Percentiles rank a stretch among this genome's conserved stretches.
Evolutionary conservation across 345 rosid genomes (phyloP).

Genomic region (Melaleuca quinquenervia): DNA sequence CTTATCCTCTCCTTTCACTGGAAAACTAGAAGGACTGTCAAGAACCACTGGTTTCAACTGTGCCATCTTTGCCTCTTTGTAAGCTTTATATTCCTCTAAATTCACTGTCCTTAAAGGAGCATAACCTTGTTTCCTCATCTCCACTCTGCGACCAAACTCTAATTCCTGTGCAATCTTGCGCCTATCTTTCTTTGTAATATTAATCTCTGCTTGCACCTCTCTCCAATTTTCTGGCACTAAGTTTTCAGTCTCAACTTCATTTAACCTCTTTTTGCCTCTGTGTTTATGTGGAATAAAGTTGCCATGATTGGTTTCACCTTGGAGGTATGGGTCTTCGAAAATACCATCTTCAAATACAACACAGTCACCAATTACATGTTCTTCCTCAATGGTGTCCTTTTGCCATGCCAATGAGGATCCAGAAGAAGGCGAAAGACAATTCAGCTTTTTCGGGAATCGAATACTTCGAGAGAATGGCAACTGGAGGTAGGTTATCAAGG

Average conservation of each 20-base stretch:
- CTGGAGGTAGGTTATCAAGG: neutral
- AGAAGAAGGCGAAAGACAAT: constrained; percentile 30
- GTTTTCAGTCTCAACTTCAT: constrained; percentile 38
- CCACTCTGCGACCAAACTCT: constrained; percentile 68
- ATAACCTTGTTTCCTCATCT: constrained; percentile 52
- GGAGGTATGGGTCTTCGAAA: constrained; percentile 67
- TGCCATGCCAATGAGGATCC: constrained; percentile 21
- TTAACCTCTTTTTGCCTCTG: constrained; percentile 7
- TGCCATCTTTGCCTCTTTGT: constrained; percentile 52
- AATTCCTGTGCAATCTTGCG: constrained; percentile 69
- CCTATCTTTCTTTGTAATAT: constrained; percentile 72
- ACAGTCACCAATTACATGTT: constrained; percentile 73
- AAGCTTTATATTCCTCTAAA: constrained; percentile 47
- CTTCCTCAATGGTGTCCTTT: constrained; percentile 16
- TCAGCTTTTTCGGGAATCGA: constrained; percentile 9
- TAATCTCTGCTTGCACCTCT: constrained; percentile 68
- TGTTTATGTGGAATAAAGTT: neutral
- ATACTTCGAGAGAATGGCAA: constrained; percentile 6
- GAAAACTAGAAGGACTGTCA: constrained; percentile 34
- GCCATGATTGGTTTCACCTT: constrained; percentile 1
- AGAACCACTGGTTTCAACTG: constrained; percentile 58
- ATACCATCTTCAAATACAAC: constrained; percentile 83
- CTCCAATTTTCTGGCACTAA: constrained; percentile 87
- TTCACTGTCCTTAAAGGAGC: constrained; percentile 49
- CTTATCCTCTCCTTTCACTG: constrained; percentile 3